Evolutionary conservation across 164 flowering plant species (phyloP).

Genomic region (Nelumbo lutea): DNA sequence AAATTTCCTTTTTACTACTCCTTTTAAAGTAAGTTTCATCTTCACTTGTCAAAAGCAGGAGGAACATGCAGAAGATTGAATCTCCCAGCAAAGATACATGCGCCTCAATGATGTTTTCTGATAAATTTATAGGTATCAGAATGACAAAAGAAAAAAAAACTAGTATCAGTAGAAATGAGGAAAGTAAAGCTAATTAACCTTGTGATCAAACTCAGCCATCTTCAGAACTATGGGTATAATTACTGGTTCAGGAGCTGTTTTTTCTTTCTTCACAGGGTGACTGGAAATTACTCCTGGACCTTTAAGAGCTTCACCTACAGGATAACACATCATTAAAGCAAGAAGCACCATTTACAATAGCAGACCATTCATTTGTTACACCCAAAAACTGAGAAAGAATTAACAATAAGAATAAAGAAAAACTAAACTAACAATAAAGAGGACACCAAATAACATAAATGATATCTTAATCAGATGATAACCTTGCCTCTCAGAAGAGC

Average conservation of each 20-base stretch:
- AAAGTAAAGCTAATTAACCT: conserved; percentile 36
- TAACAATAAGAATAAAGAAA: not conserved
- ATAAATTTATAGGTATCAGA: not conserved
- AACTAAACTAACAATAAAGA: not conserved
- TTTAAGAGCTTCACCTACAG: conserved; percentile 41
- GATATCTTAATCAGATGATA: conserved; percentile 1
- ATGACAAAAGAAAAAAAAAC: not conserved
- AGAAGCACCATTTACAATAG: not conserved
- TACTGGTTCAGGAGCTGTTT: conserved; percentile 70
- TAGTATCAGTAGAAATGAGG: not conserved
- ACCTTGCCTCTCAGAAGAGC: conserved; percentile 46
- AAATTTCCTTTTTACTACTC: not conserved
- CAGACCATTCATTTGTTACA: conserved; percentile 1
- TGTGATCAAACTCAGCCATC: conserved; percentile 98
- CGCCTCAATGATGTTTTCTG: too few species aligned
- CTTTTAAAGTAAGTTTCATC: not conserved
- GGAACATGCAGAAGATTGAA: too few species aligned
- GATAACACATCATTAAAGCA: conserved; percentile 9
- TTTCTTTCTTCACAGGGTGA: conserved; percentile 37
- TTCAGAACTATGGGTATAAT: conserved; percentile 81
- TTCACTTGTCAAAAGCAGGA: not conserved
- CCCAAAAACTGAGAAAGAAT: not conserved
- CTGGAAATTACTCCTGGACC: conserved; percentile 27
- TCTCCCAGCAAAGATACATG: too few species aligned
- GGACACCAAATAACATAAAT: not conserved